phyloP scores from a whole-genome alignment of 257 asterid species.

The Solanum boliviense region DNA sequence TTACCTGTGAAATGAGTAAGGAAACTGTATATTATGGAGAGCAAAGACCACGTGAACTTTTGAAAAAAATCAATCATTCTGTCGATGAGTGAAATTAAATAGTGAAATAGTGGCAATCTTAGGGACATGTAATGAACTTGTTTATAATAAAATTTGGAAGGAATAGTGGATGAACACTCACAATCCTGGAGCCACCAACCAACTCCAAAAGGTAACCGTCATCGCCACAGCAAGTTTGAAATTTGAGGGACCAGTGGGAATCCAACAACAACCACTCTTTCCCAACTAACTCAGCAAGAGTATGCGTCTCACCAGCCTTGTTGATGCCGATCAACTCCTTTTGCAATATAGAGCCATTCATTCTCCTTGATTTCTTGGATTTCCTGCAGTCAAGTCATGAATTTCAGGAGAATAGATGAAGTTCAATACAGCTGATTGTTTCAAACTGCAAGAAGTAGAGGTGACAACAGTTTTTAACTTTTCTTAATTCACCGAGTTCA shows the following conservation, averaged over 20 bases:
- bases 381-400: constrained; percentile 35
- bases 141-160: neutral
- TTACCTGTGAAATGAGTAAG: constrained; percentile 35
- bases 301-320: constrained; percentile 43
- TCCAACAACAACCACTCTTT: constrained; percentile 56
- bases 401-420: neutral
- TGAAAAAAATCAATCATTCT: neutral
- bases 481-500: neutral
- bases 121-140: neutral
- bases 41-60: neutral
- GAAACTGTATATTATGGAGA: neutral
- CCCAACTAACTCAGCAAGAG: constrained; percentile 51
- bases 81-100: neutral
- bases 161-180: constrained; percentile 26
- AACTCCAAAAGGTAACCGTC: constrained; percentile 71
- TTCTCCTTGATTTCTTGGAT: constrained; percentile 35
- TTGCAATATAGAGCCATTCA: constrained; percentile 19
- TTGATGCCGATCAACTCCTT: constrained; percentile 48
- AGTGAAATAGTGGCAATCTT: neutral
- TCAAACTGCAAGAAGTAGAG: constrained; percentile 6
- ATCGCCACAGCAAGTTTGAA: constrained; percentile 28
- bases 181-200: constrained; percentile 61
- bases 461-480: neutral
- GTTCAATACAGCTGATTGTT: neutral
- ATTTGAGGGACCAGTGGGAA: constrained; percentile 63